Evolutionary conservation across 208 protist genomes (phyloP), one percentile per base, ranked within the genome.

Genomic region (Blechomonas ayalai): DNA sequence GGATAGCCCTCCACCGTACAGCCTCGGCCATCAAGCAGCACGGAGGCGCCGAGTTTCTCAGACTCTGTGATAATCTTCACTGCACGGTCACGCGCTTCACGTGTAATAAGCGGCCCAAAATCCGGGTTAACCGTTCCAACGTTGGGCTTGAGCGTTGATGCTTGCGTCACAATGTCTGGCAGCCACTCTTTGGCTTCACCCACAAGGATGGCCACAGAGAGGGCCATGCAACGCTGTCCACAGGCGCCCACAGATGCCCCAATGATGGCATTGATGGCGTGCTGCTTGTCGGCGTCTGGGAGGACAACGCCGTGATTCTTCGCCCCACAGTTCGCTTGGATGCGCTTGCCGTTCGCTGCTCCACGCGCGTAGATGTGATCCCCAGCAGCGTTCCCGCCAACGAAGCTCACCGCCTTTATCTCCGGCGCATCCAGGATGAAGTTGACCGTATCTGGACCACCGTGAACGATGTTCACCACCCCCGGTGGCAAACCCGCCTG

Each of bases 211-310:
- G 55, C 76, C n/a, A 73, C 69, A 23, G 82, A 90, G 20, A 97
- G 63, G 37, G 92, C 92, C 92, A 97, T 97, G 82, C 92, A 97
- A 31, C 92, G 67, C 74, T 97, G 92, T 16, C 92, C 92, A 13
- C 85, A 79, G 23, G 91, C 89, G 22, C 92, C 92, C 49, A 97
- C 94, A 10, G 80, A 74, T 44, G 92, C 73, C 50, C 86, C 90
- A 15, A 72, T 54, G 2, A 96, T 37, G 4, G 67, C 40, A 49
- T 92, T 85, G 12, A 94, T 39, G 20, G 82, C 83, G 43, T 65
- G 43, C 36, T 85, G 65, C 54, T 73, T 83, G 43, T 85, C 70
- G 16, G 88, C 82, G 58, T 97, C 92, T 35, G 79, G 74, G 29
- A 97, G 24, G 38, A 97, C 78, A 9, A 85, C 62, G 6, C 62